Evolutionary conservation across 2,329 filamentous ascomycete genomes (phyloP), one percentile per base, ranked within the genome.

Genomic region (Xylaria sp.): DNA sequence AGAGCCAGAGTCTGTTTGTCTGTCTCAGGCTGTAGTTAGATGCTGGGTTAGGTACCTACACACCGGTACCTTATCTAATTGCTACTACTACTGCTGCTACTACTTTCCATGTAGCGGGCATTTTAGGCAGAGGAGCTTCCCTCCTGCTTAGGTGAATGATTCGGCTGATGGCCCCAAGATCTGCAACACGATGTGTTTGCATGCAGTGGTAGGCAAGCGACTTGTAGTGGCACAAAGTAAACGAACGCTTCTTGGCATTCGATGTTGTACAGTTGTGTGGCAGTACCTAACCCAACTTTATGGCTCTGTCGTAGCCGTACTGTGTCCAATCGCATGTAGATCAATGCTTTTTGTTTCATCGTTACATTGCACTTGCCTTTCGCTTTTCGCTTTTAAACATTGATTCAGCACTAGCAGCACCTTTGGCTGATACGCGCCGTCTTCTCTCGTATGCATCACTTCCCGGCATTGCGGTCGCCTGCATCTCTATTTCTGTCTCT

Each of bases 151-250:
- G 66, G 73, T 69, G 60, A 71, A 73, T 71, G 53, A 65, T 67
- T 67, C 67, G 61, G 66, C 60, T 57, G 64, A 70, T 71, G 71
- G 49, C 66, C 61, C 68, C 59, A 57, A 57, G 74, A 75, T 76
- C 73, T 73, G 73, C 72, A 70, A 70, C 71, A 69, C 64, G 45
- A 61, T 66, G 49, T 66, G 61, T 64, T 69, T 69, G 62, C 61
- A 62, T 68, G 61, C 60, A 51, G 33, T 47, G 54, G 65, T 56
- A 57, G 25, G 59, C 27, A 45, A 54, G 36, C 49, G 13, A 25
- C 17, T 33, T 38, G 47, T 38, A 50, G 47, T 57, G 33, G 51
- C 44, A 59, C 61, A 29, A 27, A 45, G 47, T 15, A 47, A 59
- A 45, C 31, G 25, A 25, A n/a, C 25, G 29, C 20, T 54, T 58